Evolutionary conservation across 2,329 filamentous ascomycete species (phyloP), one percentile per base, ranked within the genome.

Genomic region (Ceratocystis lukuohia): DNA sequence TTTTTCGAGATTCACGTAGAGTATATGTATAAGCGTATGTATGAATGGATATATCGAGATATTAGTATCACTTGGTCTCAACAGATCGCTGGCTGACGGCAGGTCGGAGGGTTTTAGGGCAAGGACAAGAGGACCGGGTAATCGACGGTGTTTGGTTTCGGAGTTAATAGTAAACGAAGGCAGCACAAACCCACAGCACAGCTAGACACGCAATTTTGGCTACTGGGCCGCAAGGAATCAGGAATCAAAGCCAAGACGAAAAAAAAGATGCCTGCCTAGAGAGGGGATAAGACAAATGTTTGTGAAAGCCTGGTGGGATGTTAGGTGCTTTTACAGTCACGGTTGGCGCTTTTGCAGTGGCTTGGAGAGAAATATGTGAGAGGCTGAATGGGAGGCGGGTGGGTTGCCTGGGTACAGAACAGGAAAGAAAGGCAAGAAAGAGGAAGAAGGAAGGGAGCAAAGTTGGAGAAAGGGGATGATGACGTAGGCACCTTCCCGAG

Each of bases 391-490:
- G 17, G 12, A 37, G 53, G 22, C 28, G 53, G 53, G 25, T 2
- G 44, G 22, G 22, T 15, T 41, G 25, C 30, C 45, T 44, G 25
- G 44, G 22, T 37, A 12, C 59, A 44, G 53, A 20, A 25, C 7
- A 17, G 25, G 53, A 22, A 22, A 12, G 12, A 15, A 25, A 33
- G 56, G 17, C 33, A 30, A 17, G 25, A 28, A 57, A 57, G 8
- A 45, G 25, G 44, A 41, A 41, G 33, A n/a, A 44, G 53, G 15
- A 25, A n/a, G 25, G 53, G 28, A 25, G 8, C 1, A 17, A 25
- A 33, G 56, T 59, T 59, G 56, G 28, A n/a, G 56, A 59, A 59
- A 59, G 56, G 56, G 28, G 56, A 59, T 8, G 56, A 59, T 59
- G 56, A 59, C 56, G 56, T 59, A 59, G 15, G 30, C n/a, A 5